Base-by-base conservation (phyloP, 1,284 basidiomycete genomes). In the Boletus holoroseus region DNA sequence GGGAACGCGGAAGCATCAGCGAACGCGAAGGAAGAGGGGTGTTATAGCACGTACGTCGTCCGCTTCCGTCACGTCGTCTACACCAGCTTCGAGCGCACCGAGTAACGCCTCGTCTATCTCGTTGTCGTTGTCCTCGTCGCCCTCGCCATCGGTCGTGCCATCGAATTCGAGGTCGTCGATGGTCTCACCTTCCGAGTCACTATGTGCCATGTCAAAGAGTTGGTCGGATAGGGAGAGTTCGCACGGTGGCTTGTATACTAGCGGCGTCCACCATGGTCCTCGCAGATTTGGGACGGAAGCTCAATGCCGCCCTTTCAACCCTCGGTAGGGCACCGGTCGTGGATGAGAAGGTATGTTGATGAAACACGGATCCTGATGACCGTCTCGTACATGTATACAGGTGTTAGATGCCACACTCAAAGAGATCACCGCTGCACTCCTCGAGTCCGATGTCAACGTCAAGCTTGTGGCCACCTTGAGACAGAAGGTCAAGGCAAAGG, bases 401-500 rank as follows among this genome's bases (percentile, higher is more conserved):
- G 91, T 94, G 42, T 84, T 99, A 62, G 95, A 98, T 74, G 83
- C 83, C 6, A 84, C 93, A 12, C 82, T 99, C 58, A 99, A 98
- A 72, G 91, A 95, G 71, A 91, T 99, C 57, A 94, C 91, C 56
- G 79, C 91, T 24, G 96, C 95, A 2, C 76, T 99, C 42, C 81
- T 99, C 47, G 94, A 97, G 72, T 88, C 94, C 26, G 96, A 99
- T 72, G 95, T 99, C 54, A 99, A 99, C 66, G 95, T 99, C 62
- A 95, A 94, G 68, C 83, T 99, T 20, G 96, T 98, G 24, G 81
- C 91, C 8, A 82, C 84, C 49, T 72, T 98, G 50, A 81, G 94
- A 57, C 83, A 88, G 58, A 92, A 93, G 66, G 93, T 98, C 67
- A 95, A 91, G 73, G 76, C 81, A 18, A 94, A 89, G 64, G 89